phyloP scores from a whole-genome alignment of 2,329 filamentous ascomycete species.

The Pseudopithomyces maydicus region DNA sequence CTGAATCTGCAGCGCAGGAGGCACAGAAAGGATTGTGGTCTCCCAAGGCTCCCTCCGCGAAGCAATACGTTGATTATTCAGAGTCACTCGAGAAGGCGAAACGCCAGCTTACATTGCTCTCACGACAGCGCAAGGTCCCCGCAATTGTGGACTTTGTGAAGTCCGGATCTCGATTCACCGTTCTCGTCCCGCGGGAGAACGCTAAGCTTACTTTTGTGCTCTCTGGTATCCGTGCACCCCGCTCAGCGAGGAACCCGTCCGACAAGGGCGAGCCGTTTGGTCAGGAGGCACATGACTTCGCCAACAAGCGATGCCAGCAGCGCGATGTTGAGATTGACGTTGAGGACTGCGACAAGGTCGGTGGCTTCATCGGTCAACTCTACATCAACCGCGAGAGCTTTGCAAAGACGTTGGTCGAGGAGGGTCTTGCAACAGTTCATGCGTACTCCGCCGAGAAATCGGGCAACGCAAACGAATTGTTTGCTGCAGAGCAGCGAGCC shows the following conservation, averaged over 20 bases:
- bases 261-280: slow-evolving; percentile 92
- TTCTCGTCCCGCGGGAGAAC: slow-evolving; percentile 89
- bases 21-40: slow-evolving; percentile 96
- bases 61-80: slow-evolving; percentile 85
- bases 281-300: slow-evolving; percentile 91
- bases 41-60: slow-evolving; percentile 80
- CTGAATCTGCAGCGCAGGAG: slow-evolving; percentile 80
- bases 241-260: slow-evolving; percentile 78
- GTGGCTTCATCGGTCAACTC: slow-evolving; percentile 93
- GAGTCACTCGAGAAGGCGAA: slow-evolving; percentile 95
- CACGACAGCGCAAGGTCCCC: slow-evolving; percentile 89
- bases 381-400: slow-evolving; percentile 96
- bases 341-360: slow-evolving; percentile 92
- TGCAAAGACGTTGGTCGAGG: slow-evolving; percentile 88
- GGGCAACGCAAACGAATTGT: slow-evolving; percentile 84
- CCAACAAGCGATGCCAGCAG: slow-evolving; percentile 86
- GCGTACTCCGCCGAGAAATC: slow-evolving; percentile 95
- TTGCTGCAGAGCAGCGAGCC: slow-evolving; percentile 83
- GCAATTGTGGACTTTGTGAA: slow-evolving; percentile 97
- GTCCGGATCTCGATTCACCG: slow-evolving; percentile 90
- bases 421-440: slow-evolving; percentile 90
- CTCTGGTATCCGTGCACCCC: slow-evolving; percentile 87
- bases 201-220: slow-evolving; percentile 95
- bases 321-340: slow-evolving; percentile 96
- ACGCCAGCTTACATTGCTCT: slow-evolving; percentile 84